Evolutionary conservation across 768 basidiomycete species (phyloP), one percentile per base, ranked within the genome.

Genomic region (Fomitopsis serialis): DNA sequence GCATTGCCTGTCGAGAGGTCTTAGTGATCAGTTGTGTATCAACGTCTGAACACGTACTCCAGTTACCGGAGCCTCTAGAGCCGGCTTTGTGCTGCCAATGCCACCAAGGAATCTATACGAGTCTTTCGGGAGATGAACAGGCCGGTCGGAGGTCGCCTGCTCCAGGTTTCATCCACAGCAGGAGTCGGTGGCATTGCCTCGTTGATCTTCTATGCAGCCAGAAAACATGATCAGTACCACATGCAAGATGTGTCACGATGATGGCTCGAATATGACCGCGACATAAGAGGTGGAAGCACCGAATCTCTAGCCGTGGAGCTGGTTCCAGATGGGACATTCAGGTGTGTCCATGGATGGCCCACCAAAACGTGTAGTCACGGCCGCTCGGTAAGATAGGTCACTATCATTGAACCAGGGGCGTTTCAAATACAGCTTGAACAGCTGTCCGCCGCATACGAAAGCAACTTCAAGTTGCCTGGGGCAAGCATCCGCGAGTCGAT

Each of bases 251-350:
- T n/a, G 50, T 10, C 17, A 13, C 15, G 24, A 17, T 7, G 27
- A 17, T n/a, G 17, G 3, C 17, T 36, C 35, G 21, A 12, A 15
- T 12, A 3, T 5, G 3, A 9, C 4, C 12, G 23, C 19, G 58
- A 61, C 58, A 27, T 34, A 57, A 56, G 72, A 74, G 46, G 74
- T 69, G n/a, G n/a, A n/a, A 55, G 74, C 34, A 70, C 67, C 1
- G 69, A 76, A 53, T 60, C 73, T 0, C 56, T 78, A 22, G 62
- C 61, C 6, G 58, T 61, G 43, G 77, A 78, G 53, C 54, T 77
- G 5, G 74, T 44, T 75, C 77, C 12, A 62, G 34, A 23, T 78
- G 77, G 77, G 73, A 77, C 48, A 76, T 78, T 60, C 76, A 72
- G 61, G 77, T 74, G 46, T n/a, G n/a, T n/a, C n/a, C n/a, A n/a